Percentiles rank a stretch among this genome's conserved stretches.
phyloP scores from a whole-genome alignment of 2,329 filamentous ascomycete species.

The Diaporthe vaccinii region DNA sequence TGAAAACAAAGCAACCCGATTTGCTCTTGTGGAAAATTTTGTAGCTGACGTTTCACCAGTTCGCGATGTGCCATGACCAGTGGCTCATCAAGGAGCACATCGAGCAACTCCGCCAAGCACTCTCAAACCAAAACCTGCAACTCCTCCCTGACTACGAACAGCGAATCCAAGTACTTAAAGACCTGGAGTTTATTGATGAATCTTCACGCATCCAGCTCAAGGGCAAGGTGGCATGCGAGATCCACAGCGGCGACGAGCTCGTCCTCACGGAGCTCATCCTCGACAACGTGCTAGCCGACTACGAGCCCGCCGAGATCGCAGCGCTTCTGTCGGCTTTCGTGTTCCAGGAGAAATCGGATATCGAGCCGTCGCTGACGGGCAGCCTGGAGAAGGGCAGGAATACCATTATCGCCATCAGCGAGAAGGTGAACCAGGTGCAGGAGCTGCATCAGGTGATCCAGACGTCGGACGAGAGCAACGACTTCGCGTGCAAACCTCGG shows the following conservation, averaged over 20 bases:
- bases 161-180: conserved; percentile 89
- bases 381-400: conserved; percentile 85
- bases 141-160: conserved; percentile 97
- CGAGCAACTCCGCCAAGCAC: conserved; percentile 84
- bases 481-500: conserved; percentile 87
- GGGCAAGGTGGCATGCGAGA: conserved; percentile 98
- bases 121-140: conserved; percentile 97
- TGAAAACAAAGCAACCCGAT: not conserved
- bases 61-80: conserved; percentile 95
- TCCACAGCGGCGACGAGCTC: conserved; percentile 96
- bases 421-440: conserved; percentile 93
- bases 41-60: conserved; percentile 70
- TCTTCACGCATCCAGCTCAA: conserved; percentile 92
- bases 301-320: conserved; percentile 96
- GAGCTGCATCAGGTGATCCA: conserved; percentile 93
- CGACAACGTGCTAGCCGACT: conserved; percentile 95
- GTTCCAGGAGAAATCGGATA: conserved; percentile 96
- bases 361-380: conserved; percentile 83
- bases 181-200: conserved; percentile 92
- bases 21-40: no score
- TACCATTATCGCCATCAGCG: conserved; percentile 89
- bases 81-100: conserved; percentile 98
- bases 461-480: conserved; percentile 89
- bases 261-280: conserved; percentile 96
- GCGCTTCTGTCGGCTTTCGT: conserved; percentile 94